These are phyloP conservation scores for Mortierella sp. DNA, from an alignment of 371 early-diverging fungal genomes.

Conservation along the genomic window DNA sequence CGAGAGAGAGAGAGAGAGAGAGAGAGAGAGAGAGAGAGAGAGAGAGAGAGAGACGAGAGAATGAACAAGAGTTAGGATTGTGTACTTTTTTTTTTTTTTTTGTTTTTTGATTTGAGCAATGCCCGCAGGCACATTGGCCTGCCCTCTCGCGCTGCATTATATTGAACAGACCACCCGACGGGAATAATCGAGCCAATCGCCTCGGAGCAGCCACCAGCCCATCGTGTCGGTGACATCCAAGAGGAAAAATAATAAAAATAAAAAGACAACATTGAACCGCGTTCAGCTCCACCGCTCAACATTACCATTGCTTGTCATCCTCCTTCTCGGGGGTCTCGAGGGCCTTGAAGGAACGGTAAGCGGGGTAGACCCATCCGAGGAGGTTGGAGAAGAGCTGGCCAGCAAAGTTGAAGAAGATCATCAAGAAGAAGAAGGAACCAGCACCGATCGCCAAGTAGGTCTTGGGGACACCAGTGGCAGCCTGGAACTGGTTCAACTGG, in stretches of 20 bases:
- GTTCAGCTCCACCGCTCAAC: slow-evolving; percentile 42
- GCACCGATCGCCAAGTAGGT: slow-evolving; percentile 77
- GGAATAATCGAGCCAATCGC: no score
- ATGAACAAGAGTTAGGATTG: neutral
- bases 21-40: neutral
- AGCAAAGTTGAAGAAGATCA: slow-evolving; percentile 92
- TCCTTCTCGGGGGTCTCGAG: slow-evolving; percentile 81
- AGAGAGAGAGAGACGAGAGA: neutral
- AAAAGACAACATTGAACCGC: no score
- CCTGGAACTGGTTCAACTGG: slow-evolving; percentile 71
- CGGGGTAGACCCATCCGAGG: slow-evolving; percentile 92
- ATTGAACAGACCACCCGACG: no score
- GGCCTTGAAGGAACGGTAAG: slow-evolving; percentile 93
- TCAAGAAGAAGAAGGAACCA: slow-evolving; percentile 64
- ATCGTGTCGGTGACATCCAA: neutral
- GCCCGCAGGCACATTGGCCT: no score
- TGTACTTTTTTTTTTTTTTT: no score
- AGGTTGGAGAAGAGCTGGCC: slow-evolving; percentile 83
- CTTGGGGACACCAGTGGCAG: slow-evolving; percentile 83
- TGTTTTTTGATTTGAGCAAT: no score
- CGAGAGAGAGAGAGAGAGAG: neutral
- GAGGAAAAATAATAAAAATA: neutral
- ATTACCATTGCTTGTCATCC: slow-evolving; percentile 91
- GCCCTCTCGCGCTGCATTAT: no score
- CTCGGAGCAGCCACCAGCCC: no score